Percentiles rank a stretch among this genome's conserved stretches.
Conservation (phyloP, 2,329 filamentous ascomycete genomes). For the Aspergillus fructus region DNA sequence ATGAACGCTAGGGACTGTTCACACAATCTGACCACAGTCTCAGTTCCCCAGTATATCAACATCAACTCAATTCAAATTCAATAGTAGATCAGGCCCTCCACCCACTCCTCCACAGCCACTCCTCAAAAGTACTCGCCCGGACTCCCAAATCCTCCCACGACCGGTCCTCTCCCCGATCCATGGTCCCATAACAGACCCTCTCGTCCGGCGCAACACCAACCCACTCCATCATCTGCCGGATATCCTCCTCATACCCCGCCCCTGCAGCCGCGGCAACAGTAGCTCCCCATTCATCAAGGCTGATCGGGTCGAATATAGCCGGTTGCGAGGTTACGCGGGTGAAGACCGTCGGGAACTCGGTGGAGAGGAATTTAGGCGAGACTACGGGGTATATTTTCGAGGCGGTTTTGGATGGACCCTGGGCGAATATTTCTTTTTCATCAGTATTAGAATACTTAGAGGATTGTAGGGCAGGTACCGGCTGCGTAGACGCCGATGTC, state of each 20-base stretch:
- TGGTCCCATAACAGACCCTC: conserved; percentile 21
- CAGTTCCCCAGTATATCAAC: too few relatives aligned
- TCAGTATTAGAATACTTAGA: neutral
- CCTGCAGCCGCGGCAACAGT: neutral
- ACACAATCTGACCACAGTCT: too few relatives aligned
- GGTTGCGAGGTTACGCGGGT: neutral
- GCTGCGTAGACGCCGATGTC: conserved; percentile 21
- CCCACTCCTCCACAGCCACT: conserved; percentile 16
- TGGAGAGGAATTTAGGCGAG: neutral
- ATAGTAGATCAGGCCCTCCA: conserved; percentile 7
- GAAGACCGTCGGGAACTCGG: neutral
- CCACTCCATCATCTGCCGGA: conserved; percentile 24
- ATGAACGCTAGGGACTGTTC: too few relatives aligned
- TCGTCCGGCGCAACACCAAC: conserved; percentile 16
- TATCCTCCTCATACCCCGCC: conserved; percentile 15
- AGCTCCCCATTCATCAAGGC: neutral
- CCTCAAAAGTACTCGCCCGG: conserved; percentile 18
- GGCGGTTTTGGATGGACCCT: neutral
- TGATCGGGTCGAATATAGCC: neutral
- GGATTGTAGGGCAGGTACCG: conserved; percentile 6
- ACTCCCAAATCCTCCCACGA: conserved; percentile 18
- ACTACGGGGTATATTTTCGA: neutral
- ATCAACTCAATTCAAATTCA: too few relatives aligned
- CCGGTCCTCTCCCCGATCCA: conserved; percentile 9
- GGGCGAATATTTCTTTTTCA: neutral